Conservation (phyloP, 2,329 filamentous ascomycete genomes). For the Epichloe coenophiala region DNA sequence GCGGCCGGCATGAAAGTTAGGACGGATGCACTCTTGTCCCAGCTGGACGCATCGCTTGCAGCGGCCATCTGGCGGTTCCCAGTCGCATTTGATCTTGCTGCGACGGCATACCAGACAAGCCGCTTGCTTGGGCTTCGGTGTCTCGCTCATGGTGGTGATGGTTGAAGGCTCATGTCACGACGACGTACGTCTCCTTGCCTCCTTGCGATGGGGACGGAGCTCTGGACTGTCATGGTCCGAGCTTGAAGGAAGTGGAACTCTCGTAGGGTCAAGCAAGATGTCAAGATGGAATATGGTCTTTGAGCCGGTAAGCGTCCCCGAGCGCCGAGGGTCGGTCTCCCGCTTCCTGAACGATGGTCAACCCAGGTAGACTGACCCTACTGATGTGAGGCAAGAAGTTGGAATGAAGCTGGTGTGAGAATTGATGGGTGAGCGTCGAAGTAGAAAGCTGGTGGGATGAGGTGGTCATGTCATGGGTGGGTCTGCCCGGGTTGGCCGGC, state of each 20-base stretch:
- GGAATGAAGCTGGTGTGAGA: background rate
- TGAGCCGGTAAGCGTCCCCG: no score
- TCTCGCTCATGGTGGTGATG: slow-evolving; percentile 4
- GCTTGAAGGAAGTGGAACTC: no score
- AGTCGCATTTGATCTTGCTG: slow-evolving; percentile 56
- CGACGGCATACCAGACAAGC: slow-evolving; percentile 51
- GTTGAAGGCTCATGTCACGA: background rate
- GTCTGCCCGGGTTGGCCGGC: background rate
- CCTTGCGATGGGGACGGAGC: no score
- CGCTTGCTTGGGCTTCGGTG: slow-evolving; percentile 25
- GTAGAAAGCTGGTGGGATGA: no score
- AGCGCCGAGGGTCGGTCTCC: no score
- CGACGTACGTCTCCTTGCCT: no score
- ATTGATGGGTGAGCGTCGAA: no score
- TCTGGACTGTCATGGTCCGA: no score
- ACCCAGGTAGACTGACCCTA: background rate
- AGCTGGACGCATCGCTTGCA: slow-evolving; percentile 50
- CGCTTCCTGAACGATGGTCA: background rate
- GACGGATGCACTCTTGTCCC: slow-evolving; percentile 49
- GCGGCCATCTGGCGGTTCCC: slow-evolving; percentile 33
- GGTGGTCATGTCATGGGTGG: background rate
- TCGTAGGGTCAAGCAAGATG: no score
- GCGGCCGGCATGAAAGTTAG: slow-evolving; percentile 58
- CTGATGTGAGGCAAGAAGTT: background rate
- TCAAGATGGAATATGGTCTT: no score